Evolutionary conservation across 352 stramenopile species (phyloP).

Genomic region (Pythium monospermum): DNA sequence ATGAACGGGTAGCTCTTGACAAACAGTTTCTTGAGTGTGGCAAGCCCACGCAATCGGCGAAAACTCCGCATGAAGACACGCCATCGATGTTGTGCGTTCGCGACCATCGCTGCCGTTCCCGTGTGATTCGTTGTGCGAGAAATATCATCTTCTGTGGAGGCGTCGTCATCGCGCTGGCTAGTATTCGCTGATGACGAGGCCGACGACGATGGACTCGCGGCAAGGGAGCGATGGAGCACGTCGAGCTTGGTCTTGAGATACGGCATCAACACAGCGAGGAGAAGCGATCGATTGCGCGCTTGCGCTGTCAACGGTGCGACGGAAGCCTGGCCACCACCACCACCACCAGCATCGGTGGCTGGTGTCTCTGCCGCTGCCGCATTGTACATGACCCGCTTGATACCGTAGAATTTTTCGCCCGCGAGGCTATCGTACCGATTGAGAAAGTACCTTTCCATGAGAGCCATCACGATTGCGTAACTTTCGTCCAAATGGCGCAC

Average conservation of each 20-base stretch:
- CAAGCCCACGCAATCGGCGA: slow-evolving; percentile 41
- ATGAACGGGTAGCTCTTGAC: slow-evolving; percentile 64
- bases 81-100: slow-evolving; percentile 17
- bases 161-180: no score
- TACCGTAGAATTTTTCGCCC: slow-evolving; percentile 84
- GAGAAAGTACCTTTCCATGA: slow-evolving; percentile 71
- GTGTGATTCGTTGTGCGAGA: no score
- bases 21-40: slow-evolving; percentile 51
- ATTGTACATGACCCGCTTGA: slow-evolving; percentile 71
- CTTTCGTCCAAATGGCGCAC: slow-evolving; percentile 74
- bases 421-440: slow-evolving; percentile 66
- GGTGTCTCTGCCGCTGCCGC: slow-evolving; percentile 2
- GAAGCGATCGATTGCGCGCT: slow-evolving; percentile 45
- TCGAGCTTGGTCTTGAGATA: slow-evolving; percentile 81
- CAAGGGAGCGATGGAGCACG: slow-evolving; percentile 44
- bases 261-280: slow-evolving; percentile 64
- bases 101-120: no score
- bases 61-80: slow-evolving; percentile 42
- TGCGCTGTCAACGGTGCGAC: slow-evolving; percentile 37
- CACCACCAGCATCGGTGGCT: not conserved
- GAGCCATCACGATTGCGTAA: slow-evolving; percentile 59
- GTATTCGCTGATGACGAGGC: not conserved
- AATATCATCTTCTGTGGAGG: no score
- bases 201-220: slow-evolving; percentile 24
- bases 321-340: not conserved